A percentile compares a stretch with the other conserved stretches of the same genome.
Evolutionary conservation across 1,284 basidiomycete genomes (phyloP).

Genomic region (Leccinum pseudoinsigne): DNA sequence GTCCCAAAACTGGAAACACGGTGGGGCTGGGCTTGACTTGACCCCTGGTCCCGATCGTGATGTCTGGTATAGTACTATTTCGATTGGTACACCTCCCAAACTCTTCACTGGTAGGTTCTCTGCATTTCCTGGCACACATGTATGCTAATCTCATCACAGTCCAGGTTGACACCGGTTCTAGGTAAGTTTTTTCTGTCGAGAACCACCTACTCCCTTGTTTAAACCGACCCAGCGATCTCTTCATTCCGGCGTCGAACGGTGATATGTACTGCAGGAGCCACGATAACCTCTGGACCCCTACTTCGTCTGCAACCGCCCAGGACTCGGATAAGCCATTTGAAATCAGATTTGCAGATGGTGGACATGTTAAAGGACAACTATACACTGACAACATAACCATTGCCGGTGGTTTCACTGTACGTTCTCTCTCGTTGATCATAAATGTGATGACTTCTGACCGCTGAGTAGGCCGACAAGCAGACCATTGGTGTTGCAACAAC

Average conservation of each 20-base stretch:
- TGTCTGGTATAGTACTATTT: neutral
- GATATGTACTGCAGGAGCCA: neutral
- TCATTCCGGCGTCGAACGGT: neutral
- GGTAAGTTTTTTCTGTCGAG: neutral
- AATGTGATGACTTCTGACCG: no score
- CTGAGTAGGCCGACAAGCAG: no score
- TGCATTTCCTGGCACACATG: neutral
- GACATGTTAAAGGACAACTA: neutral
- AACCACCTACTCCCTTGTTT: neutral
- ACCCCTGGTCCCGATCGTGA: neutral
- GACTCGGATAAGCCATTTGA: neutral
- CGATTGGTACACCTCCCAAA: neutral
- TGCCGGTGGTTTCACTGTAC: no score
- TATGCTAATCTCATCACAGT: neutral
- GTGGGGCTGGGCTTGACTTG: neutral
- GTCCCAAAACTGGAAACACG: neutral
- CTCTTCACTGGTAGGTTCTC: no score
- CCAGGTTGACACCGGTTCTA: neutral
- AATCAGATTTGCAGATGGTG: neutral
- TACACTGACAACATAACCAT: no score
- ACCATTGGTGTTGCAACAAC: no score
- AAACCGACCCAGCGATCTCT: neutral
- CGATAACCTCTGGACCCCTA: neutral
- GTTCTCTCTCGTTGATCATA: neutral
- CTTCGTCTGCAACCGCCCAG: neutral